Base-by-base conservation (phyloP, 2,329 filamentous ascomycete genomes). In the Dactylonectria estremocensis region DNA sequence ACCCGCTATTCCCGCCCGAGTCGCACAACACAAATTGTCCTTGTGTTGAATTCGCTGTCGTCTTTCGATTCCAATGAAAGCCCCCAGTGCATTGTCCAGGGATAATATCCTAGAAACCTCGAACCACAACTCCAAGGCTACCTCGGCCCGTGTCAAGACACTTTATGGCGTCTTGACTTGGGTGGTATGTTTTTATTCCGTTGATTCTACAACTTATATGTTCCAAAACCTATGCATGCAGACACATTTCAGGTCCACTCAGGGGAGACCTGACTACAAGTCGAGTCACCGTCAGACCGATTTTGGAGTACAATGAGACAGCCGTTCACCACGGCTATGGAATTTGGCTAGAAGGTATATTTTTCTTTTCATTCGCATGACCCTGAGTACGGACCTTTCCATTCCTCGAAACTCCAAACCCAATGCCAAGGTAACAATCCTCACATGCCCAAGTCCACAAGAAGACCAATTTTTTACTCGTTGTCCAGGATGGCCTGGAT, bases 401-500 rank as follows among this genome's bases (percentile, higher is more conserved):
- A 74, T 80, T 77, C 77, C 77, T 72, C 71, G 74, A 75, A 82
- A 82, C 80, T 81, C 80, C 80, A 76, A 77, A 81, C 75, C 79
- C 79, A 80, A 79, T 77, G 75, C 75, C 69, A 76, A 75, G 73
- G 74, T 71, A 72, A 76, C 74, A 74, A 77, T 71, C 70, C 66
- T 77, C 74, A 75, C 66, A 75, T 74, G 71, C 68, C 69, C 66
- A 75, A 74, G 71, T 69, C 69, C 68, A 72, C 72, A 67, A 74
- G 69, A 67, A 67, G 69, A 70, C 61, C 63, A 72, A 70, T 67
- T 74, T 73, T 75, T 79, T 82, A 81, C 72, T 83, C 79, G 74
- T 88, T 83, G 69, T 84, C 85, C 78, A 88, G 89, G 80, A 97
- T 88, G 86, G 92, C 89, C 82, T 92, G 91, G 87, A 99, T 99